phyloP scores from a whole-genome alignment of 2,329 filamentous ascomycete species.

The Beauveria rudraprayagi region DNA sequence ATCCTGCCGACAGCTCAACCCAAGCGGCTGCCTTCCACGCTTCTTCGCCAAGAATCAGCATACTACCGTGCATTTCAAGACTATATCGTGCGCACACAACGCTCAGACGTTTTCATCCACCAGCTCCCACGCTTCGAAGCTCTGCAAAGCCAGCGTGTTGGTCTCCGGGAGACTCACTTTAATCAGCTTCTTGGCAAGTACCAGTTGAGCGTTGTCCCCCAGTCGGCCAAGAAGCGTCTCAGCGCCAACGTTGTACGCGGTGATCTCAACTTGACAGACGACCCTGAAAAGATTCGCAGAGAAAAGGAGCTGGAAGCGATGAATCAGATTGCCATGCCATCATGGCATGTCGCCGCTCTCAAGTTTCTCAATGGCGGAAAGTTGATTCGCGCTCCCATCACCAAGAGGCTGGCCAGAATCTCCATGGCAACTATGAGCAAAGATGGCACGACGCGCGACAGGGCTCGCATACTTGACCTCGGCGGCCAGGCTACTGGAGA shows the following conservation, averaged over 20 bases:
- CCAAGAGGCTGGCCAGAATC: slow-evolving; percentile 51
- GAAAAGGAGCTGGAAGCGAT: slow-evolving; percentile 79
- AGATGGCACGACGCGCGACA: slow-evolving; percentile 38
- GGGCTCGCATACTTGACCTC: slow-evolving; percentile 71
- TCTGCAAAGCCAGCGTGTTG: slow-evolving; percentile 73
- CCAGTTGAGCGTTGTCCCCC: slow-evolving; percentile 62
- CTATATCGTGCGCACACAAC: slow-evolving; percentile 56
- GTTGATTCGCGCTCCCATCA: slow-evolving; percentile 55
- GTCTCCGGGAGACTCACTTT: slow-evolving; percentile 62
- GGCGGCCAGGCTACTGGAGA: slow-evolving; percentile 79
- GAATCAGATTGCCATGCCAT: slow-evolving; percentile 55
- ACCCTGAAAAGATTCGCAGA: slow-evolving; percentile 53
- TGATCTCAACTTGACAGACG: slow-evolving; percentile 55
- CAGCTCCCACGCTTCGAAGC: slow-evolving; percentile 81
- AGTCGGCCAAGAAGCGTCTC: slow-evolving; percentile 62
- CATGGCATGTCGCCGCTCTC: slow-evolving; percentile 54
- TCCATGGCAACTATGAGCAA: slow-evolving; percentile 39
- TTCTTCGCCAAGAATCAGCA: slow-evolving; percentile 58
- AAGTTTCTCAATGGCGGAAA: slow-evolving; percentile 57
- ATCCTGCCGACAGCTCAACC: slow-evolving; percentile 38
- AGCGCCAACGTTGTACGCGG: slow-evolving; percentile 66
- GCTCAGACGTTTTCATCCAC: slow-evolving; percentile 74
- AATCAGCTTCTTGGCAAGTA: slow-evolving; percentile 81
- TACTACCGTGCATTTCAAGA: slow-evolving; percentile 86
- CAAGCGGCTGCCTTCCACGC: slow-evolving; percentile 43